phyloP scores from a whole-genome alignment of 2,329 filamentous ascomycete species.

The Sporothrix phasma region DNA sequence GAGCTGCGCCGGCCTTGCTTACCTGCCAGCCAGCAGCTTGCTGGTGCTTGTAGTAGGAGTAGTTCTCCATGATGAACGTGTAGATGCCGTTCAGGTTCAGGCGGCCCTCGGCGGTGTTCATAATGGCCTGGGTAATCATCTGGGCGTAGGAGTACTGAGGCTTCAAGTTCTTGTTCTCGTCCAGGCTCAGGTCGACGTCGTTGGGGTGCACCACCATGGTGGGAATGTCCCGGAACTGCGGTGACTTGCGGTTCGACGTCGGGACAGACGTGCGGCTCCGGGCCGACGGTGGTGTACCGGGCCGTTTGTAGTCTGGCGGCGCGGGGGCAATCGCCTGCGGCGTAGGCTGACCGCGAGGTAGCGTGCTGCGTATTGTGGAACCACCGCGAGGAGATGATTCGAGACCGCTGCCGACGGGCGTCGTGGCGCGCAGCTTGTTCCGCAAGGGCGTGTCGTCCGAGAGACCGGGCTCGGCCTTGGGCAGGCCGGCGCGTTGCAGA shows the following conservation, averaged over 20 bases:
- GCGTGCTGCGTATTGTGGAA: constrained; percentile 22
- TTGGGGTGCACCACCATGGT: constrained; percentile 39
- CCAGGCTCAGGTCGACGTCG: constrained; percentile 67
- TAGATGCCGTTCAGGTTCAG: constrained; percentile 90
- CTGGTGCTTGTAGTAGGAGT: constrained; percentile 86
- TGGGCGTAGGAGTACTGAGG: constrained; percentile 94
- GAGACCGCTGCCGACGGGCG: constrained; percentile 22
- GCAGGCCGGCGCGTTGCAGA: constrained; percentile 55
- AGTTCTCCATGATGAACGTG: constrained; percentile 80
- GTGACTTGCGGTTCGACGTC: constrained; percentile 29
- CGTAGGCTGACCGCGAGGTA: constrained; percentile 24
- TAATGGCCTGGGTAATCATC: constrained; percentile 92
- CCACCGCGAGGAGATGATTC: constrained; percentile 18
- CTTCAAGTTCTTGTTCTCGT: constrained; percentile 83
- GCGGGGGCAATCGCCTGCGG: constrained; percentile 48
- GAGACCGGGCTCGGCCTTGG: constrained; percentile 23
- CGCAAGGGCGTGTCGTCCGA: constrained; percentile 7
- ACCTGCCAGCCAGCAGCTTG: constrained; percentile 78
- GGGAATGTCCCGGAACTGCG: constrained; percentile 29
- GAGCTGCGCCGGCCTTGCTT: constrained; percentile 24
- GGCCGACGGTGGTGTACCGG: constrained; percentile 48
- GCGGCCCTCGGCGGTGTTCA: constrained; percentile 77
- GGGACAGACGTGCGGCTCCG: constrained; percentile 26
- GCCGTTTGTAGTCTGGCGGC: constrained; percentile 49
- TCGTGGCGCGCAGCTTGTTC: constrained; percentile 16